Conservation (phyloP, 108 stramenopile species). For the Chaetoceros tenuissimus region DNA sequence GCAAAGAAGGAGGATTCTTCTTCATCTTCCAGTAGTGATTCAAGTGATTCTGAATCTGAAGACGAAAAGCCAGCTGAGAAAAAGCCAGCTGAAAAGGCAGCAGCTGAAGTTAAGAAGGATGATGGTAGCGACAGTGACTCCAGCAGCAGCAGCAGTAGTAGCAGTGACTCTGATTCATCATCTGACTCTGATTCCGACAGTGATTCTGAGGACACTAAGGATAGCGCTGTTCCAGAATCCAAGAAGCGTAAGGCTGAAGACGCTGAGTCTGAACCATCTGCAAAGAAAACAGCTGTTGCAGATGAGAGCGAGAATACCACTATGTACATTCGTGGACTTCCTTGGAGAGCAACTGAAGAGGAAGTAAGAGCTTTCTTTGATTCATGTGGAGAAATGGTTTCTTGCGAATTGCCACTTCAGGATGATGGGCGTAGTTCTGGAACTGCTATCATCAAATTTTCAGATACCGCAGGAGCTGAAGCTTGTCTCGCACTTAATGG, state of each 20-base stretch:
- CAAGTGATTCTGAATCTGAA: constrained; percentile 14
- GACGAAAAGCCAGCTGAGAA: constrained; percentile 16
- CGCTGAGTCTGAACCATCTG: constrained; percentile 16
- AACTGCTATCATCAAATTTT: constrained; percentile 86
- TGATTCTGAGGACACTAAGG: constrained; percentile 36
- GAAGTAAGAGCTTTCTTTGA: constrained; percentile 88
- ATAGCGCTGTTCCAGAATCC: constrained; percentile 28
- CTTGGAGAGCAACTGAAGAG: constrained; percentile 87
- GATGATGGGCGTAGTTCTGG: constrained; percentile 79
- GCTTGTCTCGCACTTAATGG: constrained; percentile 83
- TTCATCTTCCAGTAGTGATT: not conserved
- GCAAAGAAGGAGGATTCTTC: constrained; percentile 22
- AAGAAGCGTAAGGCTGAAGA: constrained; percentile 75
- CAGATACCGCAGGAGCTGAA: constrained; percentile 38
- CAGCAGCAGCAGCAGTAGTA: constrained; percentile 10
- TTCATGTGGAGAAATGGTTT: constrained; percentile 59
- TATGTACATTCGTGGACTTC: constrained; percentile 87
- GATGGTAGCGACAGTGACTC: constrained; percentile 7
- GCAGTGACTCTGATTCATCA: constrained; percentile 27
- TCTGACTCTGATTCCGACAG: constrained; percentile 23
- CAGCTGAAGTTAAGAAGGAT: constrained; percentile 8
- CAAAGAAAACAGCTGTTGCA: constrained; percentile 22
- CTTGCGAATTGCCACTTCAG: constrained; percentile 78
- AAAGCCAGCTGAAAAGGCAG: constrained; percentile 13
- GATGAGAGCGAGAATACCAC: constrained; percentile 37